Percentiles rank a stretch among this genome's conserved stretches.
Evolutionary conservation across 345 rosid species (phyloP).

Genomic region (Leavenworthia alabamica): DNA sequence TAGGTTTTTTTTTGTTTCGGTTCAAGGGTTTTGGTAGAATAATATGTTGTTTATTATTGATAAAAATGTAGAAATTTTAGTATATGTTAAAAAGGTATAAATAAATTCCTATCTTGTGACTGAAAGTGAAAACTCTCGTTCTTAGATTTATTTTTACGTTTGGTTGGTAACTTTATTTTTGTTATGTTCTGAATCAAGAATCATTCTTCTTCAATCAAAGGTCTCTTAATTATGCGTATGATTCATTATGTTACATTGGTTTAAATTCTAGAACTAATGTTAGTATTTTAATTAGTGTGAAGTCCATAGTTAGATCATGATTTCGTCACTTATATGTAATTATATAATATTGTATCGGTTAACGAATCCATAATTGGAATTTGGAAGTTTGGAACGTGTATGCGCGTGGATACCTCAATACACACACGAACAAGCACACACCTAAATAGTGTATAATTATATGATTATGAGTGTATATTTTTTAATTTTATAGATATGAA

Average conservation of each 20-base stretch:
- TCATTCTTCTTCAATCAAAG: neutral
- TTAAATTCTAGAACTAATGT: neutral
- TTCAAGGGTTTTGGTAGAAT: neutral
- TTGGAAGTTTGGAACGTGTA: neutral
- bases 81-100: neutral
- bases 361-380: conserved; percentile 1
- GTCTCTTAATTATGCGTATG: neutral
- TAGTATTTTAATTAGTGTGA: neutral
- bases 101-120: no score
- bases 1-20: neutral
- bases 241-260: neutral
- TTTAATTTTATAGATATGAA: no score
- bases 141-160: neutral
- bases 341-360: no score
- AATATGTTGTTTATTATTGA: neutral
- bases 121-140: neutral
- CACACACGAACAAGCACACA: neutral
- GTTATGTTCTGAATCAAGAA: neutral
- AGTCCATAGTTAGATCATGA: neutral
- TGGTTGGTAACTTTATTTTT: neutral
- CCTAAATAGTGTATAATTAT: no score
- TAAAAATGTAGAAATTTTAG: neutral
- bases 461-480: no score
- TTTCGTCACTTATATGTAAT: neutral
- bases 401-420: conserved; percentile 4